Evolutionary conservation across 257 asterid species (phyloP), one percentile per base, ranked within the genome.

Genomic region (Nicotiana sylvestris): DNA sequence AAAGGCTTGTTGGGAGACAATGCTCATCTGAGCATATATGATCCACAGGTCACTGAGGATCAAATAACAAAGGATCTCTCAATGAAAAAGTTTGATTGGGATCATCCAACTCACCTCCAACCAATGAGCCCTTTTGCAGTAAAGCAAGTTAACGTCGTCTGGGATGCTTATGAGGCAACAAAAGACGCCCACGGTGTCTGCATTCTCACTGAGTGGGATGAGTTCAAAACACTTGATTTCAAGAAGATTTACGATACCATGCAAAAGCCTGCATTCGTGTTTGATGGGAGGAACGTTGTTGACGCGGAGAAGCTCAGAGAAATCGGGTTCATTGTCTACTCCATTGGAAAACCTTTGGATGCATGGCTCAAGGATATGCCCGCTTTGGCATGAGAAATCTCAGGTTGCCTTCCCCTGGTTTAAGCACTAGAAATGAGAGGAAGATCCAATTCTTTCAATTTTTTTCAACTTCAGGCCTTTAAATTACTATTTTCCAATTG

Each of bases 21-120:
- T 32, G 91, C 91, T 10, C 81, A 35, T 2, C 69, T 90, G 74
- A 88, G 86, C 84, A 90, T 88, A 51, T 90, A 90, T 17, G 93
- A 90, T 69, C 93, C 93, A 25, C 90, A 88, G 83, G 93, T 88
- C 10, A 68, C 91, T 3, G 82, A 66, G 67, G 88, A 82, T 30
- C 91, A 90, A 70, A 87, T 90, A 32, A 83, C 82, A 60, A 87
- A 86, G 81, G 93, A 88, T 81, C 85, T 90, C 7, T 64, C 88
- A 0, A 87, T 86, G 91, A 81, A 81, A 56, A 88, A 86, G 82
- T 87, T 87, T 11, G 91, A 85, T 46, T 90, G 91, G 93, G 93
- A 90, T 15, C 87, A 84, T 83, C 89, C 91, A 1, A 21, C 81
- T 69, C 88, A 83, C 33, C 85, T 85, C 37, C 90, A 85, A 60